A percentile compares a stretch with the other conserved stretches of the same genome.
Conservation (phyloP, 129 eudicot species). For the Pseudognaphalium luteoalbum region DNA sequence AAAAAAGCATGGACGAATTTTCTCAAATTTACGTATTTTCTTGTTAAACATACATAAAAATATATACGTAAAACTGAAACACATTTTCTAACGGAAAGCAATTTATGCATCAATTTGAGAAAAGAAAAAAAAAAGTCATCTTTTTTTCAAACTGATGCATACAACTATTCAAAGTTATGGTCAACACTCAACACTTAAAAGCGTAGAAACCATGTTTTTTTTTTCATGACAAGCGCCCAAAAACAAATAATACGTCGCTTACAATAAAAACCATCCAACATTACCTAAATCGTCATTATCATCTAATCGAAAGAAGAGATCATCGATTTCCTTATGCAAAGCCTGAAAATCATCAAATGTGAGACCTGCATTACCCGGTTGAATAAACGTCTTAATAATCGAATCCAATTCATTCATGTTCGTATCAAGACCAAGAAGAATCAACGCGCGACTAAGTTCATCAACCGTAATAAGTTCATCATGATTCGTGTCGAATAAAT, state of each 20-base stretch:
- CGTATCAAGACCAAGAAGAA: conserved; percentile 60
- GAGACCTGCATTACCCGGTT: conserved; percentile 59
- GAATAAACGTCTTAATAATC: conserved; percentile 47
- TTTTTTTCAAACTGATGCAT: no score
- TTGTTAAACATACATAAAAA: no score
- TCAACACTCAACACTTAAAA: no score
- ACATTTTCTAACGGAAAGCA: no score
- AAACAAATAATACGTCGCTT: background rate
- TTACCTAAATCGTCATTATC: conserved; percentile 16
- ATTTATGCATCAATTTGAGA: no score
- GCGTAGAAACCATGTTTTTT: no score
- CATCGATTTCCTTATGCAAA: conserved; percentile 55
- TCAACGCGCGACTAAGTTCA: conserved; percentile 72
- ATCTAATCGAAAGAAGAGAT: conserved; percentile 49
- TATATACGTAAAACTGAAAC: no score
- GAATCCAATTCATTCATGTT: conserved; percentile 50
- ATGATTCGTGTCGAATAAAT: conserved; percentile 67
- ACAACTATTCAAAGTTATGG: no score
- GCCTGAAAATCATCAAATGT: conserved; percentile 64
- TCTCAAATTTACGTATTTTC: no score
- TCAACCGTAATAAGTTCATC: conserved; percentile 64
- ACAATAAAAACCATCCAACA: background rate
- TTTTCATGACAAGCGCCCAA: background rate
- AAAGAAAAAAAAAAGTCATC: no score
- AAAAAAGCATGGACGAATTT: no score